phyloP scores from a whole-genome alignment of 108 stramenopile species.

The Nitzschia sp. region DNA sequence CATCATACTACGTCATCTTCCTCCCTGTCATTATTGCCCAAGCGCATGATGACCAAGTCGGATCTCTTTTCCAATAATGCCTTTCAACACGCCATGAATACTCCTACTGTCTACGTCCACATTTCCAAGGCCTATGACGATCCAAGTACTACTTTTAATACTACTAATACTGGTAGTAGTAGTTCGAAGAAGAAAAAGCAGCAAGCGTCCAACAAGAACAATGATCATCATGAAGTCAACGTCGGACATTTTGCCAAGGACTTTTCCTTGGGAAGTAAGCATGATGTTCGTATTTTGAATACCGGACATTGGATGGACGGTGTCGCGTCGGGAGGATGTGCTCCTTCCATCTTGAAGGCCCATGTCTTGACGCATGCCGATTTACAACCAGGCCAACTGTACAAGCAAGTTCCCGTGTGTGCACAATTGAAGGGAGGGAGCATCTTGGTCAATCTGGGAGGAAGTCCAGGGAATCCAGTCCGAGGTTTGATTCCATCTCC shows the following conservation, averaged over 20 bases:
- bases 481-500: slow-evolving; percentile 66
- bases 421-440: slow-evolving; percentile 58
- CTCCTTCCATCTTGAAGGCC: slow-evolving; percentile 69
- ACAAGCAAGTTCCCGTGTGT: slow-evolving; percentile 69
- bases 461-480: slow-evolving; percentile 39
- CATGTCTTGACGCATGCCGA: slow-evolving; percentile 81
- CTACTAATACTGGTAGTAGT: no score
- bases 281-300: slow-evolving; percentile 67
- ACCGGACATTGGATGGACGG: slow-evolving; percentile 71
- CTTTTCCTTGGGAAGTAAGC: slow-evolving; percentile 67
- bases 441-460: slow-evolving; percentile 71
- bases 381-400: slow-evolving; percentile 65
- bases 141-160: no score
- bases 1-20: not conserved
- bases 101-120: slow-evolving; percentile 77
- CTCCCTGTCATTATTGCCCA: slow-evolving; percentile 32
- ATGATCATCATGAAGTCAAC: slow-evolving; percentile 15
- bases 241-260: slow-evolving; percentile 70
- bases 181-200: slow-evolving; percentile 21
- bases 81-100: slow-evolving; percentile 51
- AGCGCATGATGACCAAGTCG: slow-evolving; percentile 26
- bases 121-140: slow-evolving; percentile 84
- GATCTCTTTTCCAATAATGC: slow-evolving; percentile 40
- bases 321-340: slow-evolving; percentile 77
- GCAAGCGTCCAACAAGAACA: slow-evolving; percentile 33